Base-by-base conservation (phyloP, 306 rosid genomes). In the Begonia fuchsioides region DNA sequence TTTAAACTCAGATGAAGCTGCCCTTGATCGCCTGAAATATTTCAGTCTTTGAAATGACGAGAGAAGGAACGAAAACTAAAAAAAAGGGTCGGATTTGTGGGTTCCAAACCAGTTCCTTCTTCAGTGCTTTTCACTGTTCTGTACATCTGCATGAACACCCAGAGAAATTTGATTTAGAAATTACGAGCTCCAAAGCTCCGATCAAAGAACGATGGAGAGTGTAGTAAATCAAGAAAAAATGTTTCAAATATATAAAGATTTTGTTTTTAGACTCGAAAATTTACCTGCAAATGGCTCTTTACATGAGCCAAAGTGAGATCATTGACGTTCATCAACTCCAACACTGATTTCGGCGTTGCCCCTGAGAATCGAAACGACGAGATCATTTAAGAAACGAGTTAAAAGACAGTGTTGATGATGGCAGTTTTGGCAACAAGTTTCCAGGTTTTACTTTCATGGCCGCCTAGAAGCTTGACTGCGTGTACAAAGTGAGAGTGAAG, bases 301-400 rank as follows among this genome's bases (percentile, higher is more conserved):
- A 87, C 96, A 55, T 87, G 96, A 65, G 96, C 84, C 67, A 87
- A 86, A 73, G 94, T 87, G 71, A 87, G 85, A 71, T 87, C 94
- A 68, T 83, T 87, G 10, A 87, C n/a, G n/a, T n/a, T 83, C 94
- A 87, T 83, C 61, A 87, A 66, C 77, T 87, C 96, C 61, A 82
- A 67, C 49, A 87, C 96, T 10, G 96, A 87, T 70, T 87, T 87
- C 3, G 96, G 96, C 11, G 96, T 87, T 49, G 96, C 94, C 72
- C 94, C 96, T 87, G 70, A 39, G 19, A 38, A 13, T n/a, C 53
- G 38, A 6, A 18, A 69, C 12, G 16, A 8, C 32, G 43, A n/a
- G 13, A n/a, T 19, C 4, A 19, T 2, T 19, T 19, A 17, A 43
- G 12, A n/a, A n/a, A n/a, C n/a, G n/a, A n/a, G n/a, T n/a, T n/a